These are phyloP conservation scores for Rutstroemia sp. DNA, from an alignment of 2,329 filamentous ascomycete species.

Conservation along the genomic window DNA sequence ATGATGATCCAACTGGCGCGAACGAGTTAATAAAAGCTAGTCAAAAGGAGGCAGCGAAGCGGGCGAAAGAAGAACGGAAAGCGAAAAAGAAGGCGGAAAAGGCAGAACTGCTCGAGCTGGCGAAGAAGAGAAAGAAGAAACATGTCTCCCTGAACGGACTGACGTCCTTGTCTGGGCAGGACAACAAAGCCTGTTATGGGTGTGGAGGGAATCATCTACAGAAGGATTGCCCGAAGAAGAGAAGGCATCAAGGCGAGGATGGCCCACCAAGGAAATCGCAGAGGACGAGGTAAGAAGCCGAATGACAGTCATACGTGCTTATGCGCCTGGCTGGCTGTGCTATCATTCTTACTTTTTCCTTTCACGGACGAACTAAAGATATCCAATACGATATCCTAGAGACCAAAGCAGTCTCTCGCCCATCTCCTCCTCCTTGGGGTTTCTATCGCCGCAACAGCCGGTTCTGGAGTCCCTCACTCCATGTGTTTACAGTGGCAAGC, in stretches of 20 bases:
- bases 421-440: too few species aligned
- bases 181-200: slow-evolving; percentile 41
- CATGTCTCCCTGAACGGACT: slow-evolving; percentile 57
- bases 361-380: too few species aligned
- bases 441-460: too few species aligned
- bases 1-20: slow-evolving; percentile 34
- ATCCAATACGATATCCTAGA: too few species aligned
- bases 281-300: slow-evolving; percentile 8
- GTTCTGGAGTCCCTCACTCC: too few species aligned
- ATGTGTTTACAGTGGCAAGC: too few species aligned
- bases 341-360: too few species aligned
- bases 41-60: slow-evolving; percentile 37
- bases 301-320: too few species aligned
- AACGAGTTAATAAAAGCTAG: slow-evolving; percentile 38
- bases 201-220: slow-evolving; percentile 55
- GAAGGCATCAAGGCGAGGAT: slow-evolving; percentile 19
- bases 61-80: slow-evolving; percentile 36
- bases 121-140: slow-evolving; percentile 55
- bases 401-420: too few species aligned
- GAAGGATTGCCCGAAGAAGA: slow-evolving; percentile 44
- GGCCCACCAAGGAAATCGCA: slow-evolving; percentile 13
- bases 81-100: slow-evolving; percentile 42
- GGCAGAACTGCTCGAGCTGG: slow-evolving; percentile 42
- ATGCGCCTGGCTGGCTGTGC: too few species aligned
- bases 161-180: slow-evolving; percentile 50